A percentile compares a stretch with the other conserved stretches of the same genome.
These are phyloP conservation scores for Xylaria longipes DNA, from an alignment of 495 filamentous ascomycete genomes.

Conservation along the genomic window DNA sequence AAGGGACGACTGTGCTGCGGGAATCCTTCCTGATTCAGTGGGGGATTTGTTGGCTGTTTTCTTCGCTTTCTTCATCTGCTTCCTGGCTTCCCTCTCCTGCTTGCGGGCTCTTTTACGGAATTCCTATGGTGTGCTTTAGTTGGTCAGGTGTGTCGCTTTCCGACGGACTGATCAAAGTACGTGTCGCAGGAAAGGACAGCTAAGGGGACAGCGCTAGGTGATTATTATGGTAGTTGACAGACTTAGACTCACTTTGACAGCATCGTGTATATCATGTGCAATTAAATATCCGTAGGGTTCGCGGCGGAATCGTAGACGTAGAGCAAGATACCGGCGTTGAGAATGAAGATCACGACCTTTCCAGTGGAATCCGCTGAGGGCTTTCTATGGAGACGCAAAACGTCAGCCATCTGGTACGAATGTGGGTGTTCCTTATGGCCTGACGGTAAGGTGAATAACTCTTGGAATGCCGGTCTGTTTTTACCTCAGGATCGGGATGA, in stretches of 20 bases:
- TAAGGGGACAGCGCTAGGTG: no score
- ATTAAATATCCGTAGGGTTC: constrained; percentile 33
- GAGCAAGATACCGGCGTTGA: constrained; percentile 32
- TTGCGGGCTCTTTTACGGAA: constrained; percentile 7
- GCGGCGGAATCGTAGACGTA: constrained; percentile 31
- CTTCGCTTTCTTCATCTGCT: background rate
- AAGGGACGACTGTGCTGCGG: background rate
- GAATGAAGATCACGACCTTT: constrained; percentile 33
- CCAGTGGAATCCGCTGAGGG: constrained; percentile 26
- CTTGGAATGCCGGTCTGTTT: constrained; percentile 15
- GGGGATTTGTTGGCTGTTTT: background rate
- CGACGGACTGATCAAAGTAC: background rate
- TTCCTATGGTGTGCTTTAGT: background rate
- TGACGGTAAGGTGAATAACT: background rate
- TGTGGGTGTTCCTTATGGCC: background rate
- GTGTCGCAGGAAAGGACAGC: background rate
- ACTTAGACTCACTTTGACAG: constrained; percentile 30
- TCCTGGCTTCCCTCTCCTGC: constrained; percentile 1
- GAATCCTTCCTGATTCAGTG: background rate
- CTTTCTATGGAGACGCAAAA: background rate
- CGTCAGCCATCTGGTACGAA: background rate
- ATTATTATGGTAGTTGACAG: background rate
- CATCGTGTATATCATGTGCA: constrained; percentile 37
- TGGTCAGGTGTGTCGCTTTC: background rate
- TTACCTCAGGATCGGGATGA: constrained; percentile 34